Percentiles rank a stretch among this genome's conserved stretches.
These are phyloP conservation scores for Juncus effusus DNA, from an alignment of 176 grass and related monocot species.

Conservation along the genomic window DNA sequence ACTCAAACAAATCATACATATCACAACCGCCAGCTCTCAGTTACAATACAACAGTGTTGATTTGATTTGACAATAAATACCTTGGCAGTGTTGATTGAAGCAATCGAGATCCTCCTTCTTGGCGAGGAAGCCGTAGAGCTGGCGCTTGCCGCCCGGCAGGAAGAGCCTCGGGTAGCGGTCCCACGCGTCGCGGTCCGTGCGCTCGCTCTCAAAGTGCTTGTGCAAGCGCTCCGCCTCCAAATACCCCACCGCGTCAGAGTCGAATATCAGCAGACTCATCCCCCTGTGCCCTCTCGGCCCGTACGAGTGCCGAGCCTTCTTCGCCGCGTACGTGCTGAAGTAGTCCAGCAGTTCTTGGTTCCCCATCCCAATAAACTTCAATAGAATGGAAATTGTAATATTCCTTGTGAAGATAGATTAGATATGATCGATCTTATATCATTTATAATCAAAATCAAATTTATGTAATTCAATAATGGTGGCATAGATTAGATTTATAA, in stretches of 20 bases:
- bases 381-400: too few relatives aligned
- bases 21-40: neutral
- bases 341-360: conserved; percentile 83
- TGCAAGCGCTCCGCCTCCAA: conserved; percentile 73
- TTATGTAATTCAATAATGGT: too few relatives aligned
- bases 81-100: conserved; percentile 67
- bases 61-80: conserved; percentile 28
- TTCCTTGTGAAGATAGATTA: too few relatives aligned
- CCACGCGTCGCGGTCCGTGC: conserved; percentile 66
- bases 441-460: neutral
- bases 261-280: conserved; percentile 83
- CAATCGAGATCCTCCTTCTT: conserved; percentile 66
- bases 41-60: neutral
- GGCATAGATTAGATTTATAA: too few relatives aligned
- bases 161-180: conserved; percentile 32
- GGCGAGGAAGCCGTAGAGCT: conserved; percentile 78
- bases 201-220: conserved; percentile 60
- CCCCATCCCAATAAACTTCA: conserved; percentile 57
- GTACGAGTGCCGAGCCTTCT: conserved; percentile 78
- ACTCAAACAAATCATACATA: conserved; percentile 14
- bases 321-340: conserved; percentile 59
- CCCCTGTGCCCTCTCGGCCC: conserved; percentile 83
- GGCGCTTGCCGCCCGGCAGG: conserved; percentile 67
- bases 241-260: conserved; percentile 64
- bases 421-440: too few relatives aligned